phyloP scores from a whole-genome alignment of 139 green algal species.

The Ettlia oleoabundans region DNA sequence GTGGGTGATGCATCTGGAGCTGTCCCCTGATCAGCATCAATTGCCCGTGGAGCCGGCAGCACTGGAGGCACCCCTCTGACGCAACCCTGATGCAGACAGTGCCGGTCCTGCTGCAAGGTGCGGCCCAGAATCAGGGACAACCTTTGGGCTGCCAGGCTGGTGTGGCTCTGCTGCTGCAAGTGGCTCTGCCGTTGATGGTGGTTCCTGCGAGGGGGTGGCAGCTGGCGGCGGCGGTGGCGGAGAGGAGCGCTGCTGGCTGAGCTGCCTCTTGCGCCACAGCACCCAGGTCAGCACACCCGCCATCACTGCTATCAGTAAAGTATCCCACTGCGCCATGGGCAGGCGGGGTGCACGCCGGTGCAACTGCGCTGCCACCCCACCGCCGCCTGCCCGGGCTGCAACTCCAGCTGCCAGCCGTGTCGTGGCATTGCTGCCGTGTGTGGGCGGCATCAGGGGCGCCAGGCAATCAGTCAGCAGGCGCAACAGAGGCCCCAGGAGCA shows the following conservation, averaged over 20 bases:
- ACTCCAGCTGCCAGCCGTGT: not conserved
- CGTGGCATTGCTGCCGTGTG: not conserved
- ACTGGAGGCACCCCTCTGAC: not conserved
- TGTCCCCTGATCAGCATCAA: not conserved
- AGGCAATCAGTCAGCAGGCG: not conserved
- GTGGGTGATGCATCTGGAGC: not conserved
- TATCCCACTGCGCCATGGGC: constrained; percentile 16
- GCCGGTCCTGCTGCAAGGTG: not conserved
- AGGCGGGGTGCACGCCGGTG: not conserved
- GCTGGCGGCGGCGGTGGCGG: not conserved
- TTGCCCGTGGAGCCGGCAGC: not conserved
- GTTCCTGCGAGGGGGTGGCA: too few species aligned
- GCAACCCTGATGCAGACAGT: not conserved
- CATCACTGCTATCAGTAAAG: not conserved
- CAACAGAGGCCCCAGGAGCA: constrained; percentile 11
- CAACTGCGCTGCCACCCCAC: not conserved
- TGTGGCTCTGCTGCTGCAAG: not conserved
- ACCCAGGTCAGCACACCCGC: constrained; percentile 20
- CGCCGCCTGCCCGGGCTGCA: not conserved
- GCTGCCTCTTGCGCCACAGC: constrained; percentile 26
- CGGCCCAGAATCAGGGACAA: too few species aligned
- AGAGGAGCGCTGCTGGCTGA: not conserved
- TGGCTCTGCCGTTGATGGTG: not conserved
- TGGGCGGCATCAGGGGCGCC: not conserved
- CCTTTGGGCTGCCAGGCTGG: too few species aligned